Conservation (phyloP, 1,284 basidiomycete genomes). For the Ganoderma meredithae region DNA sequence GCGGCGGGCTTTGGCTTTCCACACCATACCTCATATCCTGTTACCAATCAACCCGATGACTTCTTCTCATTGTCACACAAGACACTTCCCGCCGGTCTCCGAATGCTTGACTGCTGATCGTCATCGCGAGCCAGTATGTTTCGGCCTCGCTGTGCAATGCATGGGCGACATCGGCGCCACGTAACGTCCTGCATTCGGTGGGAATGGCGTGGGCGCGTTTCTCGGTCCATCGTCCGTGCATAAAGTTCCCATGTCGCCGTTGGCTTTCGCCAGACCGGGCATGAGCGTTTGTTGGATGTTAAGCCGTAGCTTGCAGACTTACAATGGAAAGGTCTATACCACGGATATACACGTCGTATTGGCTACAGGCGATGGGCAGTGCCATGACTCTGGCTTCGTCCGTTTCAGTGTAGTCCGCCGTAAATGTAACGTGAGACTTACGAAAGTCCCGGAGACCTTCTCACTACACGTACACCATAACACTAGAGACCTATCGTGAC, state of each 20-base stretch:
- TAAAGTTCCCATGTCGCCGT: background rate
- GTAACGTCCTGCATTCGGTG: background rate
- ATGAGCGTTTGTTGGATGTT: background rate
- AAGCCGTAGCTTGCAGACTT: too few relatives aligned
- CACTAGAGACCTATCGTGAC: too few relatives aligned
- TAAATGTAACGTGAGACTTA: too few relatives aligned
- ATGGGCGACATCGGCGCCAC: background rate
- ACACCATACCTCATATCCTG: background rate
- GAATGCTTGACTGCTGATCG: background rate
- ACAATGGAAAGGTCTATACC: too few relatives aligned
- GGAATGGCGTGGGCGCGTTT: background rate
- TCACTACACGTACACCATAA: too few relatives aligned
- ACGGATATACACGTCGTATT: too few relatives aligned
- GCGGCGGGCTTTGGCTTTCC: background rate
- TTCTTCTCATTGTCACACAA: background rate
- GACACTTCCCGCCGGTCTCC: background rate
- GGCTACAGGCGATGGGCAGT: too few relatives aligned
- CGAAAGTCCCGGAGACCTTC: too few relatives aligned
- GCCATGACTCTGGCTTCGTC: too few relatives aligned
- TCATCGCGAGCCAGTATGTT: background rate
- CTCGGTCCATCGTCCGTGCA: background rate
- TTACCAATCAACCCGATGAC: background rate
- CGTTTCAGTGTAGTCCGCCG: too few relatives aligned
- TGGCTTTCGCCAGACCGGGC: background rate
- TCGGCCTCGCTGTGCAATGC: background rate